A percentile compares a stretch with the other conserved stretches of the same genome.
phyloP scores from a whole-genome alignment of 164 flowering plant species.

The Platanus orientalis region DNA sequence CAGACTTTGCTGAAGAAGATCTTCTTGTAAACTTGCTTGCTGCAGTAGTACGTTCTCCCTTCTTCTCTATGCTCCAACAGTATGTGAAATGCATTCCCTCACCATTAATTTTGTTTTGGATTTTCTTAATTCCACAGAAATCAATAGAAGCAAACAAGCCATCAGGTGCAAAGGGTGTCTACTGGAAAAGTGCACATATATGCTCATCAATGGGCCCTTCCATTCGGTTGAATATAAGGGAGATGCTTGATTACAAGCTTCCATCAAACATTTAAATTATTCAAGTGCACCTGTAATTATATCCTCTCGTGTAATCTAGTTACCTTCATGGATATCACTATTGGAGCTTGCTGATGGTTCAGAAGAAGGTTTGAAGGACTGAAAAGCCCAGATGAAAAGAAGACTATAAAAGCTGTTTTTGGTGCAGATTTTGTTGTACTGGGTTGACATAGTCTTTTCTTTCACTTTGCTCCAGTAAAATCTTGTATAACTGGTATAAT shows the following conservation, averaged over 20 bases:
- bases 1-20: conserved; percentile 79
- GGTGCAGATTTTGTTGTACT: conserved; percentile 11
- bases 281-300: conserved; percentile 6
- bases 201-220: conserved; percentile 99
- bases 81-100: not conserved
- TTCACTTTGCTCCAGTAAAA: not conserved
- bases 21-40: conserved; percentile 72
- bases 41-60: conserved; percentile 52
- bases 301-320: conserved; percentile 1
- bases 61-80: not conserved
- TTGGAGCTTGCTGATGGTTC: conserved; percentile 6
- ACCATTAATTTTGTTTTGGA: not conserved
- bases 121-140: conserved; percentile 45
- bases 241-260: conserved; percentile 82
- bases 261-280: conserved; percentile 20
- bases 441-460: not conserved
- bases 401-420: not conserved
- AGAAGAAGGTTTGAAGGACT: not conserved
- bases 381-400: not conserved
- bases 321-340: not conserved
- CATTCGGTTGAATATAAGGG: conserved; percentile 63
- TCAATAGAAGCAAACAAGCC: conserved; percentile 90
- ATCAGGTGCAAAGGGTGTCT: conserved; percentile 84
- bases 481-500: conserved; percentile 2
- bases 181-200: conserved; percentile 89